phyloP scores from a whole-genome alignment of 352 stramenopile genomes.

The Sclerospora graminicola region DNA sequence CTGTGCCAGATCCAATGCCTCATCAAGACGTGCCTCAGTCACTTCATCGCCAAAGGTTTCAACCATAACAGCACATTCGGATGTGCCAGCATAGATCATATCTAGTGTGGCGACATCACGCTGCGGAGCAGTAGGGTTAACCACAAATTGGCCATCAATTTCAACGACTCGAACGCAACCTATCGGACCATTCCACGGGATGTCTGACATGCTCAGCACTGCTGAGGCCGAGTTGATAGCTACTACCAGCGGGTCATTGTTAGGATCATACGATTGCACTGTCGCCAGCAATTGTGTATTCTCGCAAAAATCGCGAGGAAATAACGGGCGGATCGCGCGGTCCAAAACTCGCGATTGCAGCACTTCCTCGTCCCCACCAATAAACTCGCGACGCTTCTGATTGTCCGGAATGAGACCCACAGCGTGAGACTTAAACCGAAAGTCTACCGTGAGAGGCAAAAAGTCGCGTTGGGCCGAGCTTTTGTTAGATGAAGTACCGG shows the following conservation, averaged over 20 bases:
- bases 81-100: constrained; percentile 79
- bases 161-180: constrained; percentile 84
- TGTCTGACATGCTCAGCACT: constrained; percentile 74
- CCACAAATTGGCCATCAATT: constrained; percentile 79
- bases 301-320: constrained; percentile 90
- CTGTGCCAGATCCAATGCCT: constrained; percentile 76
- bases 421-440: constrained; percentile 85
- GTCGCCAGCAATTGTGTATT: constrained; percentile 93
- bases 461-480: constrained; percentile 39
- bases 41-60: constrained; percentile 78
- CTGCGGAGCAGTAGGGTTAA: constrained; percentile 84
- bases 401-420: constrained; percentile 84
- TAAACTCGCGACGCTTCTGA: constrained; percentile 80
- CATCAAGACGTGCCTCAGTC: constrained; percentile 52
- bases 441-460: constrained; percentile 90
- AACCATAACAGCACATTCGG: constrained; percentile 79
- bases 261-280: constrained; percentile 77
- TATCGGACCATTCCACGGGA: constrained; percentile 86
- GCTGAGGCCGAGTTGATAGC: constrained; percentile 85
- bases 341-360: constrained; percentile 94
- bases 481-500: constrained; percentile 20
- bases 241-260: constrained; percentile 83
- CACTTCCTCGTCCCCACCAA: constrained; percentile 91
- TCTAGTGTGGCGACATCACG: constrained; percentile 63
- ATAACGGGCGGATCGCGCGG: constrained; percentile 90